Evolutionary conservation across 495 filamentous ascomycete genomes (phyloP), one percentile per base, ranked within the genome.

Genomic region (Daldinia decipiens): DNA sequence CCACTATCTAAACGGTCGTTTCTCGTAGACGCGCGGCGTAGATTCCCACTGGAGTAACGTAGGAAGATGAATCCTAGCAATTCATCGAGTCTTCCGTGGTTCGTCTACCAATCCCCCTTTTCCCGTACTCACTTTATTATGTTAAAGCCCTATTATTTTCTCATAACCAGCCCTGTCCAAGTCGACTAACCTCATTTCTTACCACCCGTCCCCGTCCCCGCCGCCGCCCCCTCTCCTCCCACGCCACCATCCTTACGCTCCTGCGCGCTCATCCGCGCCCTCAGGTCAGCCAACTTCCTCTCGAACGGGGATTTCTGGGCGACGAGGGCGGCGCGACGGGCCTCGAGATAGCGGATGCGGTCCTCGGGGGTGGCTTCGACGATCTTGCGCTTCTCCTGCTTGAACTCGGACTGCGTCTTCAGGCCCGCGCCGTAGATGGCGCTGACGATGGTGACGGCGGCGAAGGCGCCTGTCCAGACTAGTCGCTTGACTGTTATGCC

Each of bases 351-450:
- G 38, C 64, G 67, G 11, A 82, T 73, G 45, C 78, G 77, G 17
- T 83, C 80, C 38, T 80, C 77, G 29, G 59, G 11, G 12, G 74
- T 76, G 13, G 76, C 67, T 57, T 80, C 77, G 17, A 70, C 31
- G 34, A 77, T 32, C 56, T 78, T 74, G 59, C 78, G 45, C 45
- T 72, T 78, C 67, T 82, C 77, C 74, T 80, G 47, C 65, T 54
- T 27, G 53, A 67, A 77, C 32, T 89, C 84, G 65, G 82, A 76
- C 63, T 77, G 76, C 59, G 79, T 83, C 78, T 89, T 89, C 32
- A 90, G 73, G n/a, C 82, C 82, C 2, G 88, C 88, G 21, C 88
- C 88, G 73, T 87, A 88, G 62, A 82, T 79, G 0, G 84, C 76
- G 51, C 87, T 86, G 0, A 79, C 80, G 31, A 81, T 76, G 21